Conservation (phyloP, 1,284 basidiomycete species). For the Rhizopogon hawkerae region DNA sequence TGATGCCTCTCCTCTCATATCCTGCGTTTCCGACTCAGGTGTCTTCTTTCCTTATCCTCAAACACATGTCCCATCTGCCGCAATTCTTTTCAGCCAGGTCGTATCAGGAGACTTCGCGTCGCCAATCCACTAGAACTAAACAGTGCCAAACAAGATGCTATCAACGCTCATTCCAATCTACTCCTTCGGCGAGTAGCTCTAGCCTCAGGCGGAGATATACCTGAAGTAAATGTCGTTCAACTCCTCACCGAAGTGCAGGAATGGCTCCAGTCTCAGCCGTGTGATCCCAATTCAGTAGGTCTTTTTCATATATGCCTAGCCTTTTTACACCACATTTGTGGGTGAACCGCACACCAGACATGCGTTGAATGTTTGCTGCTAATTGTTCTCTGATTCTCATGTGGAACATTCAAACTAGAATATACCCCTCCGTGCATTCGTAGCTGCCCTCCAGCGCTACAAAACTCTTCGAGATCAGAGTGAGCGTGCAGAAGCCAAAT, state of each 20-base stretch:
- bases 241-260: conserved; percentile 37
- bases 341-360: not conserved
- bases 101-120: conserved; percentile 54
- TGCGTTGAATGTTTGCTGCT: not conserved
- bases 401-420: conserved; percentile 17
- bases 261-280: conserved; percentile 32
- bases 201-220: conserved; percentile 35
- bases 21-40: conserved; percentile 28
- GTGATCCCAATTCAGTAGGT: conserved; percentile 27
- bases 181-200: conserved; percentile 40
- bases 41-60: conserved; percentile 41
- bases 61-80: conserved; percentile 58
- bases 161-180: conserved; percentile 26
- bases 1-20: conserved; percentile 9
- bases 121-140: conserved; percentile 35
- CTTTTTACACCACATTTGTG: not conserved
- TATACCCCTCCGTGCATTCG: conserved; percentile 19
- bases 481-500: conserved; percentile 21
- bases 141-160: conserved; percentile 18
- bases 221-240: conserved; percentile 35
- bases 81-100: conserved; percentile 44
- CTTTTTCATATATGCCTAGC: not conserved
- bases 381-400: conserved; percentile 13
- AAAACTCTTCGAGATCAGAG: conserved; percentile 26
- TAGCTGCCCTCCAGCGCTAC: conserved; percentile 22